Evolutionary conservation across 2,329 filamentous ascomycete species (phyloP).

Genomic region (Alternaria longipes): DNA sequence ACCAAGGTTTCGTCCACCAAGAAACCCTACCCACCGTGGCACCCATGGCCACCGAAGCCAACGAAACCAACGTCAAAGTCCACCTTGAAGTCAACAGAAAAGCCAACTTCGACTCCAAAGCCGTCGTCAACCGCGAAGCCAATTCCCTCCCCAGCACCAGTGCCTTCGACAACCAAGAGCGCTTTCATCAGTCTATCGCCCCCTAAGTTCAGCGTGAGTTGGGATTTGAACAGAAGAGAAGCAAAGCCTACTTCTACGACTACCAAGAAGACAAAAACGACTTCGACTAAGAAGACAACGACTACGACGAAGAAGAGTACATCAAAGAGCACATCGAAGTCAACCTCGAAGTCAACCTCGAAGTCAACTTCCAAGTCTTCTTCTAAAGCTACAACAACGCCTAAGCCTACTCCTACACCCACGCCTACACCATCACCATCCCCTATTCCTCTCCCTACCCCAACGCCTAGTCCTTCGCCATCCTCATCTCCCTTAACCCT

Average conservation of each 20-base stretch:
- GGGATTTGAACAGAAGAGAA: conserved; percentile 19
- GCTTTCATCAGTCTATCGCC: conserved; percentile 17
- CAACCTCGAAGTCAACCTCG: conserved; percentile 15
- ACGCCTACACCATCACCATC: neutral
- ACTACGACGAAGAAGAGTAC: conserved; percentile 12
- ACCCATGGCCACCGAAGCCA: conserved; percentile 19
- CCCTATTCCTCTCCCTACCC: conserved; percentile 1
- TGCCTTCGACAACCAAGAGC: conserved; percentile 11
- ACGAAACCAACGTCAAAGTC: conserved; percentile 6
- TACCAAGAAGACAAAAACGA: conserved; percentile 5
- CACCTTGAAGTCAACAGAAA: conserved; percentile 8
- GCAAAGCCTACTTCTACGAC: conserved; percentile 13
- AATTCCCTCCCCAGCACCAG: conserved; percentile 12
- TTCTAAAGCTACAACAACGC: conserved; percentile 10
- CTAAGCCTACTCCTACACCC: conserved; percentile 15
- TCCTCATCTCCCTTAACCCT: neutral
- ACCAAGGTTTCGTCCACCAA: conserved; percentile 18
- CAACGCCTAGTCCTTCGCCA: neutral
- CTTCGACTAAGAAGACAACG: conserved; percentile 1
- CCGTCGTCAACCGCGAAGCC: conserved; percentile 9
- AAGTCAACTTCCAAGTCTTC: conserved; percentile 16
- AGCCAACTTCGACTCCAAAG: conserved; percentile 6
- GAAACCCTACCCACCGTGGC: conserved; percentile 22
- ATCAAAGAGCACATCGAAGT: conserved; percentile 7
- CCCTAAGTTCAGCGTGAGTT: conserved; percentile 22